Evolutionary conservation across 2,329 filamentous ascomycete genomes (phyloP), one percentile per base, ranked within the genome.

Genomic region (Neodidymelliopsis sp.): DNA sequence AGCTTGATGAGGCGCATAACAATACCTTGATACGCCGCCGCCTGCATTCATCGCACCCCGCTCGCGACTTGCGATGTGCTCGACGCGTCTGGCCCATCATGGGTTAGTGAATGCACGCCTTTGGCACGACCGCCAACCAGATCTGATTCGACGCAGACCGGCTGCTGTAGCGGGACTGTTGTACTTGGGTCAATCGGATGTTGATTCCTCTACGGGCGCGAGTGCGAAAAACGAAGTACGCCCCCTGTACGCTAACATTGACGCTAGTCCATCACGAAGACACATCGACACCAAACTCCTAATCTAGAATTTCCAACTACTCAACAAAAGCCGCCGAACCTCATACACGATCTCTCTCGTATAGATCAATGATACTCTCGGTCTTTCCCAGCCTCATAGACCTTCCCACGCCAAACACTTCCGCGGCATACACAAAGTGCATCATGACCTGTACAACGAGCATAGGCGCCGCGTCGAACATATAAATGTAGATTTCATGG

Each of bases 401-500:
- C 2, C 18, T 49, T 2, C 52, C 44, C 6, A 22, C 10, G 3
- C 59, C 59, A 15, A 66, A 63, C 0, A 66, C 38, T 2, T 58
- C 47, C 15, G 40, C 55, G 0, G 62, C 61, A 9, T 52, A 49
- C 7, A 66, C 49, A 29, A 60, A 54, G 44, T 64, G 61, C 36
- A 64, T 62, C 59, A 64, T 58, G 15, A 55, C 38, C 70, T 79
- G 77, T 1, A 78, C 75, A 8, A 57, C 23, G 15, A 74, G 59
- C 75, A 79, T 79, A 7, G 75, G 65, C 4, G 59, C 43, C 25
- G 76, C 74, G 63, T 80, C 78, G 33, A 79, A 77, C 18, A 77
- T 54, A 53, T 80, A 79, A 11, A 79, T 54, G 42, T 66, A 79
- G 6, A 69, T 56, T 65, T 81, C 79, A 35, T 73, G 69, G 4